Evolutionary conservation across 805 yeast species (phyloP), one percentile per base, ranked within the genome.

Genomic region (Blastobotrys parvus): DNA sequence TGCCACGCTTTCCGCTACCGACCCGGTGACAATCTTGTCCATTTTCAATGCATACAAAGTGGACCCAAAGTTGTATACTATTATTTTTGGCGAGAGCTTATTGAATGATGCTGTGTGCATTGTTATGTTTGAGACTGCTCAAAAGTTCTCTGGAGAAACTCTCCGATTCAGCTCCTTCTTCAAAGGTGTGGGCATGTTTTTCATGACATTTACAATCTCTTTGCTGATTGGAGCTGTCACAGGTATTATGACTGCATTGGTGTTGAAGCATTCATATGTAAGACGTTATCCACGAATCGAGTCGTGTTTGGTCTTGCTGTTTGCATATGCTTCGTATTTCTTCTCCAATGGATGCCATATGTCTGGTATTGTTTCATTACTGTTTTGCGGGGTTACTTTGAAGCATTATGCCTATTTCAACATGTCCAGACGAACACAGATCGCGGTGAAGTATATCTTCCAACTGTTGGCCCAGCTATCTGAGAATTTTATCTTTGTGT

Each of bases 61-160:
- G 29, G 99, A 92, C 62, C 98, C 98, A 8, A 92, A 94, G 63
- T 70, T 92, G 38, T 92, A 94, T 67, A 94, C 98, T 20, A 88
- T 92, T 49, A 94, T 92, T 49, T 90, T 92, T 62, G 99, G 99
- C 39, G 99, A 92, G 64, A 85, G 96, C 3, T 69, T 92, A 46
- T 69, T 92, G 49, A 92, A 92, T 61, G 99, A 92, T 68, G 99
- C 99, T 30, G 94, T 92, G 47, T 88, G 97, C 51, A 92, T 92
- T 60, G 99, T 92, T 54, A 90, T 92, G 95, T 92, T 92, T 67
- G 98, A 92, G 67, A 92, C 99, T 0, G 89, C 97, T 58, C 97
- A 88, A 62, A 86, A 88, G 64, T 87, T 92, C 63, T 94, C 89
- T 56, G 97, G 95, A 36, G 81, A 84, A 52, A 74, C 76, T 19